Percentiles rank a stretch among this genome's conserved stretches.
phyloP scores from a whole-genome alignment of 805 yeast genomes.

The Lipomyces mesembrius region DNA sequence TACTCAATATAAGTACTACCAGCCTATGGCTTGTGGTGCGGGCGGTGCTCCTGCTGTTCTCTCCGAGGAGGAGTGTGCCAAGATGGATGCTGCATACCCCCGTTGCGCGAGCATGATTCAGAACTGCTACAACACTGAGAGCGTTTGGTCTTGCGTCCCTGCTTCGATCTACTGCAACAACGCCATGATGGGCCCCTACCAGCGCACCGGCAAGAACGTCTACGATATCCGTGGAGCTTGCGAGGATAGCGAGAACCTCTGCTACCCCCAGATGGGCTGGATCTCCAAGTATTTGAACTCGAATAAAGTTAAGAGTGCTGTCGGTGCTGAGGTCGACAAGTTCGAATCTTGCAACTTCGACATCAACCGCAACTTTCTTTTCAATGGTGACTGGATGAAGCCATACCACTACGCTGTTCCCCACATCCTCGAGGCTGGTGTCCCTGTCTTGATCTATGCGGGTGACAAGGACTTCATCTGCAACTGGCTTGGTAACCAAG shows the following conservation, averaged over 20 bases:
- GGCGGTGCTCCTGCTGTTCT: conserved; percentile 84
- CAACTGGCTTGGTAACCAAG: conserved; percentile 94
- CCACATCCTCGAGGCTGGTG: conserved; percentile 66
- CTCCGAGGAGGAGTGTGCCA: conserved; percentile 76
- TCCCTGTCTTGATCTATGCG: conserved; percentile 88
- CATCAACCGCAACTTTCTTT: conserved; percentile 76
- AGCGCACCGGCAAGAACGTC: conserved; percentile 83
- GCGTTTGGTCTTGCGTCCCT: conserved; percentile 86
- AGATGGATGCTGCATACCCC: conserved; percentile 68
- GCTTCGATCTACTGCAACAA: conserved; percentile 90
- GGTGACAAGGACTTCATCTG: conserved; percentile 97
- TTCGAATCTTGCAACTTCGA: conserved; percentile 79
- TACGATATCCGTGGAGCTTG: conserved; percentile 89
- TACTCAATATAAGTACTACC: conserved; percentile 75
- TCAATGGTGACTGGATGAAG: conserved; percentile 90
- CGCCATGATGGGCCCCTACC: conserved; percentile 78
- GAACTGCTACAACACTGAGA: conserved; percentile 74
- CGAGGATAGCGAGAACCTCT: conserved; percentile 64
- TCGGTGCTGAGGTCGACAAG: conserved; percentile 87
- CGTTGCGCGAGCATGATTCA: conserved; percentile 78
- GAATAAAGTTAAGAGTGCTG: conserved; percentile 73
- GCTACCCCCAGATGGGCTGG: conserved; percentile 79
- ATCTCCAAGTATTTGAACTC: conserved; percentile 79
- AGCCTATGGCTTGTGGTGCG: conserved; percentile 92
- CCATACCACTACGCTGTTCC: conserved; percentile 75